Conservation (phyloP, 2,329 filamentous ascomycete genomes). For the Lecanicillium sp. region DNA sequence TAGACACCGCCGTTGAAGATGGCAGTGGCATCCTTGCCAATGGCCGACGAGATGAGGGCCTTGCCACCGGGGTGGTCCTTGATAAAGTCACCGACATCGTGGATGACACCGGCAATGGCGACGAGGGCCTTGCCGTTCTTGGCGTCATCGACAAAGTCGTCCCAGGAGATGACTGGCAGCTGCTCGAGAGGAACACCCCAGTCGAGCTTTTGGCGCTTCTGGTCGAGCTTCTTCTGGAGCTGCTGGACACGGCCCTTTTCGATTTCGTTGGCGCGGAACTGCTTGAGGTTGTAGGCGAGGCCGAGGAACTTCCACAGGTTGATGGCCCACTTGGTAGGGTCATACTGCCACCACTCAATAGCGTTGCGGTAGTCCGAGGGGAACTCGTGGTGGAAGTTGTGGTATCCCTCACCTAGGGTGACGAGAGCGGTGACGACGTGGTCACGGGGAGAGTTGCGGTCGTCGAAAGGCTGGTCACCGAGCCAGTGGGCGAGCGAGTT, state of each 20-base stretch:
- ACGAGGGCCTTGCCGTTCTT: conserved; percentile 67
- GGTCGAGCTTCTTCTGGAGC: conserved; percentile 85
- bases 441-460: conserved; percentile 84
- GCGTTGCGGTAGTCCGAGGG: conserved; percentile 89
- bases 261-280: conserved; percentile 87
- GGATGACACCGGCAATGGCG: conserved; percentile 75
- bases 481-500: conserved; percentile 89
- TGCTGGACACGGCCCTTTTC: conserved; percentile 87
- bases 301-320: conserved; percentile 77
- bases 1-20: conserved; percentile 92
- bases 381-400: conserved; percentile 96
- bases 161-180: conserved; percentile 79
- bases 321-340: conserved; percentile 87
- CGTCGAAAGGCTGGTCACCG: conserved; percentile 85
- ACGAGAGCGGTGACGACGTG: conserved; percentile 79
- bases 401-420: conserved; percentile 82
- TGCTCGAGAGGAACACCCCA: conserved; percentile 82
- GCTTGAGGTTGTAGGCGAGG: conserved; percentile 78
- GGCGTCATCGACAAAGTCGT: conserved; percentile 70
- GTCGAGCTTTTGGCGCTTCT: conserved; percentile 73
- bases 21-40: conserved; percentile 82
- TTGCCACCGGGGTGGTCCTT: conserved; percentile 86
- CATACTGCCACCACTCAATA: conserved; percentile 85
- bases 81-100: conserved; percentile 78
- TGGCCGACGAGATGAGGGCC: conserved; percentile 71